phyloP scores from a whole-genome alignment of 108 stramenopile genomes.

The Asterionellopsis glacialis region DNA sequence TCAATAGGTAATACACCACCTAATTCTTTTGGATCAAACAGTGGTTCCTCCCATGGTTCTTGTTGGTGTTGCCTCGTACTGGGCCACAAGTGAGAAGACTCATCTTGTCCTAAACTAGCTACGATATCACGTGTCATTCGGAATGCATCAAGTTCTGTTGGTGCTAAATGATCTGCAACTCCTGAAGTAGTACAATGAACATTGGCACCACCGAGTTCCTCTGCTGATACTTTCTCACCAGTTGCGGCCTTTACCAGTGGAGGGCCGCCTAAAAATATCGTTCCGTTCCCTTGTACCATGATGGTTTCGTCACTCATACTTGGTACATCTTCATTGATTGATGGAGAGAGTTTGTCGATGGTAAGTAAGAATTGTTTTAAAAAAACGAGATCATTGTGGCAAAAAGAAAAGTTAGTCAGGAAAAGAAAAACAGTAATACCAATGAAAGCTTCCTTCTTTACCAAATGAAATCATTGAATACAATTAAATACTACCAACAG shows the following conservation, averaged over 20 bases:
- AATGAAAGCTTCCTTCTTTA: too few species aligned
- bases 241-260: slow-evolving; percentile 98
- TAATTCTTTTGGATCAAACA: slow-evolving; percentile 85
- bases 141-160: slow-evolving; percentile 89
- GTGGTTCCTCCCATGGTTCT: slow-evolving; percentile 76
- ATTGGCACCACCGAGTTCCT: slow-evolving; percentile 94
- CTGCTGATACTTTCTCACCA: slow-evolving; percentile 93
- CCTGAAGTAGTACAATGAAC: slow-evolving; percentile 90
- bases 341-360: too few species aligned
- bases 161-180: slow-evolving; percentile 93
- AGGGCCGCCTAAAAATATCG: slow-evolving; percentile 98
- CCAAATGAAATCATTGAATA: too few species aligned
- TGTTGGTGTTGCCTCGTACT: background rate
- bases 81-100: background rate
- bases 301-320: slow-evolving; percentile 97
- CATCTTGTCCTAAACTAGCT: slow-evolving; percentile 47
- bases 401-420: too few species aligned
- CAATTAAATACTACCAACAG: too few species aligned
- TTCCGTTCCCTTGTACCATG: slow-evolving; percentile 95
- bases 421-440: too few species aligned
- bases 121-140: slow-evolving; percentile 79
- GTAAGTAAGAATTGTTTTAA: too few species aligned
- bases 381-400: too few species aligned
- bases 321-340: slow-evolving; percentile 81
- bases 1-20: slow-evolving; percentile 88